Percentiles rank a stretch among this genome's conserved stretches.
Evolutionary conservation across 2,329 filamentous ascomycete species (phyloP).

Genomic region (Diaporthe caulivora): DNA sequence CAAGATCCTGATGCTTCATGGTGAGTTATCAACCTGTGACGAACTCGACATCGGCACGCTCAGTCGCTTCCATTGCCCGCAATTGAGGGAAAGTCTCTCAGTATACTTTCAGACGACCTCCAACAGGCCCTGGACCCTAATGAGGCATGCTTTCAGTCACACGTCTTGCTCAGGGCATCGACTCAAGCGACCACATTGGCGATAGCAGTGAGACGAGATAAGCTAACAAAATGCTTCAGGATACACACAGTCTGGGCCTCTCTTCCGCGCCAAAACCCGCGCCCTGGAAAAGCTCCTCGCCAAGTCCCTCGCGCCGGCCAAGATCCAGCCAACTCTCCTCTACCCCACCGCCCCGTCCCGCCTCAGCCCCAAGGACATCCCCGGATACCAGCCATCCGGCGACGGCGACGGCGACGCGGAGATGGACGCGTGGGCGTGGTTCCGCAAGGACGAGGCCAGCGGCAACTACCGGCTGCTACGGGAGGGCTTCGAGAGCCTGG

Average conservation of each 20-base stretch:
- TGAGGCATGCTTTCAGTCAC: not conserved
- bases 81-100: not conserved
- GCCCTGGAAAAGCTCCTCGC: constrained; percentile 84
- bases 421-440: constrained; percentile 86
- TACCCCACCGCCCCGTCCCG: constrained; percentile 78
- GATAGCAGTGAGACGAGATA: not conserved
- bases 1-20: constrained; percentile 84
- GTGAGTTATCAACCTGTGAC: constrained; percentile 51
- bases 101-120: not conserved
- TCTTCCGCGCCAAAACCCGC: constrained; percentile 91
- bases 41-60: not conserved
- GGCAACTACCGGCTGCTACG: constrained; percentile 77
- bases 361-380: constrained; percentile 75
- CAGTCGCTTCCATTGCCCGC: not conserved
- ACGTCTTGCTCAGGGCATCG: constrained; percentile 4
- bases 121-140: not conserved
- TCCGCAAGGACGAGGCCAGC: constrained; percentile 74
- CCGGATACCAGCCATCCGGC: constrained; percentile 66
- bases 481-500: constrained; percentile 74
- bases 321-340: constrained; percentile 62
- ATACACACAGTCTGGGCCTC: constrained; percentile 88
- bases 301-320: constrained; percentile 76
- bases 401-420: constrained; percentile 51
- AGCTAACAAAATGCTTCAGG: constrained; percentile 59
- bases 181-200: not conserved